A percentile compares a stretch with the other conserved stretches of the same genome.
These are phyloP conservation scores for Oenanthe sinensis DNA, from an alignment of 129 eudicot species.

Conservation along the genomic window DNA sequence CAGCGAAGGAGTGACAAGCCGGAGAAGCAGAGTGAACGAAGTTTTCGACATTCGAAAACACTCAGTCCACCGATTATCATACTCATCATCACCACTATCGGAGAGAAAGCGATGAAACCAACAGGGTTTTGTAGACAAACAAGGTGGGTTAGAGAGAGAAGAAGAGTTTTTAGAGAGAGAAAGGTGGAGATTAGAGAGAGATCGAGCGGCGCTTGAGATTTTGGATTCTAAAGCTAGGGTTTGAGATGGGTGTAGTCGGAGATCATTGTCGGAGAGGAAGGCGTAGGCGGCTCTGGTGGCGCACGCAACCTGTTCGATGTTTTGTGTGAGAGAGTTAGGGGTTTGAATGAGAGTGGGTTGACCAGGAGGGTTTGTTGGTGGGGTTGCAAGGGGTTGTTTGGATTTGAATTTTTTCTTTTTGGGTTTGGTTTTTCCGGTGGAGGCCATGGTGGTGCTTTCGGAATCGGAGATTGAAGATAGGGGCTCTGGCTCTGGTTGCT, in stretches of 20 bases:
- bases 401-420: constrained; percentile 3
- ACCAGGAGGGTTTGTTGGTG: neutral
- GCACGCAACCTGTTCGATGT: constrained; percentile 37
- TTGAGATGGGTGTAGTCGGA: constrained; percentile 52
- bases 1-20: constrained; percentile 27
- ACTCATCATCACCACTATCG: constrained; percentile 16
- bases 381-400: constrained; percentile 9
- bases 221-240: constrained; percentile 42
- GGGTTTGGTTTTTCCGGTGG: constrained; percentile 8
- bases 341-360: constrained; percentile 13
- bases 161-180: constrained; percentile 38
- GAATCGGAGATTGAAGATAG: constrained; percentile 1
- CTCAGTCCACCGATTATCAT: constrained; percentile 39
- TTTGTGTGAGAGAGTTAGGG: constrained; percentile 27
- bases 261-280: constrained; percentile 62
- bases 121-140: constrained; percentile 14
- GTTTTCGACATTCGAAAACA: constrained; percentile 58
- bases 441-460: constrained; percentile 9
- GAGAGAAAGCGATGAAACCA: constrained; percentile 52
- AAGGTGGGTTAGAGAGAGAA: constrained; percentile 31
- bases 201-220: constrained; percentile 44
- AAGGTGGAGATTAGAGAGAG: constrained; percentile 39
- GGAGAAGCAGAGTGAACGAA: constrained; percentile 49
- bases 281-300: constrained; percentile 61
- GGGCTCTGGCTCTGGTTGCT: neutral